Percentiles rank a stretch among this genome's conserved stretches.
phyloP scores from a whole-genome alignment of 2,329 filamentous ascomycete genomes.

The Pseudopyrenochaeta lycopersici region DNA sequence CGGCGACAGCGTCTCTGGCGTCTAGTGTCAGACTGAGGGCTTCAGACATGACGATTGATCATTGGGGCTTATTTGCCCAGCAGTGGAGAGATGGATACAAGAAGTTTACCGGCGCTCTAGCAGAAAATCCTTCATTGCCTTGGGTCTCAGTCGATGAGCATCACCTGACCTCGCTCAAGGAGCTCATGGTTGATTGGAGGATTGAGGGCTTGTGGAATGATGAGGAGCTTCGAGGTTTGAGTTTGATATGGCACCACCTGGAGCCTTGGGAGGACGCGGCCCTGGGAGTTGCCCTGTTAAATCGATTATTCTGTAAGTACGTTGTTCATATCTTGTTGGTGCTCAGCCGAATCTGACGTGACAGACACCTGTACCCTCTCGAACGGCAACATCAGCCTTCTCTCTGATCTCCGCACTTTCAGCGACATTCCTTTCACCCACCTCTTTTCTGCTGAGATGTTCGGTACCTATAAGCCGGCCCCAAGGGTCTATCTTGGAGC shows the following conservation, averaged over 20 bases:
- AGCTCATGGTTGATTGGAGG: conserved; percentile 65
- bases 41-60: conserved; percentile 60
- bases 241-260: conserved; percentile 76
- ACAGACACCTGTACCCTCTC: conserved; percentile 70
- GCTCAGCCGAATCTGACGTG: background rate
- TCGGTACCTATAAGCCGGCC: conserved; percentile 78
- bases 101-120: conserved; percentile 65
- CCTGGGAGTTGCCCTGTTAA: conserved; percentile 66
- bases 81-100: conserved; percentile 75
- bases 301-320: conserved; percentile 55
- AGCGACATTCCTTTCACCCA: conserved; percentile 69
- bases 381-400: conserved; percentile 75
- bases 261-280: conserved; percentile 73
- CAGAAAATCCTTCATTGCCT: conserved; percentile 51
- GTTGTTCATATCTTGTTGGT: background rate
- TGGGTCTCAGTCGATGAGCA: conserved; percentile 80
- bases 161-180: conserved; percentile 69
- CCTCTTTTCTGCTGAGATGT: conserved; percentile 74
- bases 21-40: conserved; percentile 59
- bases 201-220: conserved; percentile 67
- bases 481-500: conserved; percentile 74
- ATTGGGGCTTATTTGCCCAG: conserved; percentile 73
- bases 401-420: conserved; percentile 69
- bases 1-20: conserved; percentile 56
- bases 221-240: conserved; percentile 52